Evolutionary conservation across 2,329 filamentous ascomycete species (phyloP).

Genomic region (Diaporthe humulicola): DNA sequence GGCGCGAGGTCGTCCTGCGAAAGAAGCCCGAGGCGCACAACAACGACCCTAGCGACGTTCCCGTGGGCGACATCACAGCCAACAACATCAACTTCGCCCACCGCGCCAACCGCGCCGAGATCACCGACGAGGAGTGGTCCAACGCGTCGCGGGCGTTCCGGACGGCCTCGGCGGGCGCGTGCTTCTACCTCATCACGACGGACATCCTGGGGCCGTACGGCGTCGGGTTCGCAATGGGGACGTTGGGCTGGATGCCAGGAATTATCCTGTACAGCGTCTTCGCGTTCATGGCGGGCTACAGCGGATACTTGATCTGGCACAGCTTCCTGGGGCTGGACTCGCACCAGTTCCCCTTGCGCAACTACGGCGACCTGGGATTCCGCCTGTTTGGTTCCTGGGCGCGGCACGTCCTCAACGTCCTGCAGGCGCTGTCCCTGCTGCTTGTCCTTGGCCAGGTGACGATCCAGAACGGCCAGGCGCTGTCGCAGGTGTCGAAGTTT

Average conservation of each 20-base stretch:
- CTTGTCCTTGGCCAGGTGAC: slow-evolving; percentile 65
- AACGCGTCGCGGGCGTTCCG: slow-evolving; percentile 60
- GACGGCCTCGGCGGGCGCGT: slow-evolving; percentile 59
- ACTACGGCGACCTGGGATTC: slow-evolving; percentile 63
- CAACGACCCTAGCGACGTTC: background rate
- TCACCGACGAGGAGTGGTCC: slow-evolving; percentile 60
- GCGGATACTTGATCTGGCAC: slow-evolving; percentile 61
- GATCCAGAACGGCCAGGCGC: slow-evolving; percentile 65
- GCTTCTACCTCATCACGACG: slow-evolving; percentile 64
- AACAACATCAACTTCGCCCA: slow-evolving; percentile 19
- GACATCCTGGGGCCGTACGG: slow-evolving; percentile 61
- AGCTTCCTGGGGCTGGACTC: slow-evolving; percentile 60
- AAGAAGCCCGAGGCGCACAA: slow-evolving; percentile 40
- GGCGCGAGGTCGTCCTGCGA: slow-evolving; percentile 43
- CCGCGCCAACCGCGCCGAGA: slow-evolving; percentile 42
- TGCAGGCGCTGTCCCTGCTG: slow-evolving; percentile 60
- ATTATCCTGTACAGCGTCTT: slow-evolving; percentile 35
- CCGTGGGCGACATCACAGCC: slow-evolving; percentile 36
- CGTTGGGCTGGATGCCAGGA: slow-evolving; percentile 54
- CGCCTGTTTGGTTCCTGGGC: slow-evolving; percentile 59
- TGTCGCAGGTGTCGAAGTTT: slow-evolving; percentile 65
- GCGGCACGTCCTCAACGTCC: slow-evolving; percentile 61
- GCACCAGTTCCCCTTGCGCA: slow-evolving; percentile 59
- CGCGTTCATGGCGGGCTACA: slow-evolving; percentile 44
- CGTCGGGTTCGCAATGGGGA: slow-evolving; percentile 50